Evolutionary conservation across 2,329 filamentous ascomycete species (phyloP).

Genomic region (Westerdykella ornata): DNA sequence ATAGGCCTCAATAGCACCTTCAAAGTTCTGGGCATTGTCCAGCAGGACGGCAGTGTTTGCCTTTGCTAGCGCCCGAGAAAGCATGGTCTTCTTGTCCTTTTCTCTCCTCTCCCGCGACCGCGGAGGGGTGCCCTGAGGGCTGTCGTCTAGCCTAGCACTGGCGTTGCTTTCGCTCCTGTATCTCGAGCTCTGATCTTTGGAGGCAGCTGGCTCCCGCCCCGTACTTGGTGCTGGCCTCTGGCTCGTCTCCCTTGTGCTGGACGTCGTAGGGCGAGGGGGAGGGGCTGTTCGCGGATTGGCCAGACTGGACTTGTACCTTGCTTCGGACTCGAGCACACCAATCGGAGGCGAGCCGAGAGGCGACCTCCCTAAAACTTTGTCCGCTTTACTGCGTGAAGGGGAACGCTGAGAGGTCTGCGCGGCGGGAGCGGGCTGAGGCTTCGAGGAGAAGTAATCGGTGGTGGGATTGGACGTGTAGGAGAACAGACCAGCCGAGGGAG

Average conservation of each 20-base stretch:
- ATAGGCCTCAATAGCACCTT: slow-evolving; percentile 85
- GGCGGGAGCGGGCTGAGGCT: slow-evolving; percentile 15
- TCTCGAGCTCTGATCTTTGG: slow-evolving; percentile 17
- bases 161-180: slow-evolving; percentile 27
- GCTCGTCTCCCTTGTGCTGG: slow-evolving; percentile 14
- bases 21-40: slow-evolving; percentile 92
- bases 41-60: slow-evolving; percentile 92
- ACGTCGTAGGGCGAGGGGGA: slow-evolving; percentile 16
- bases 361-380: slow-evolving; percentile 26
- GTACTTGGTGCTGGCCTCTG: slow-evolving; percentile 20
- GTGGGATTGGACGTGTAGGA: slow-evolving; percentile 15
- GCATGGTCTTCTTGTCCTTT: slow-evolving; percentile 76
- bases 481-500: slow-evolving; percentile 29
- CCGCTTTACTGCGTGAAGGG: slow-evolving; percentile 26
- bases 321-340: slow-evolving; percentile 24
- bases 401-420: slow-evolving; percentile 15
- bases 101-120: slow-evolving; percentile 41
- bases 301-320: slow-evolving; percentile 21
- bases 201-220: slow-evolving; percentile 13
- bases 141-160: slow-evolving; percentile 30
- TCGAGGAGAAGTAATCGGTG: slow-evolving; percentile 38
- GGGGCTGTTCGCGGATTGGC: slow-evolving; percentile 8
- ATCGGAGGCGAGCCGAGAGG: slow-evolving; percentile 33
- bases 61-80: slow-evolving; percentile 90
- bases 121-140: slow-evolving; percentile 27